Conservation (phyloP, 148 eudicot species). For the Rhododendron simsii region DNA sequence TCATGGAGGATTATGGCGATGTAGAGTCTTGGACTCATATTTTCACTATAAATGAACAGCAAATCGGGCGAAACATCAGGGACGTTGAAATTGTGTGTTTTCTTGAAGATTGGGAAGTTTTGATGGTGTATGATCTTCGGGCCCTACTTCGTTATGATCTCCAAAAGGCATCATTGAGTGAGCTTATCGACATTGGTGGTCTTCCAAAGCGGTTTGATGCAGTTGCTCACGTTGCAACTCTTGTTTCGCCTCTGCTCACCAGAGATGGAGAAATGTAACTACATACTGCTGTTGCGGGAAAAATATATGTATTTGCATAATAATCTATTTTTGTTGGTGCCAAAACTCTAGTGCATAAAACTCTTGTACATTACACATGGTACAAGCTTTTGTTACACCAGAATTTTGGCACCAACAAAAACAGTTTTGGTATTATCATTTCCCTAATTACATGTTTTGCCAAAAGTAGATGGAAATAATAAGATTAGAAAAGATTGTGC, state of each 20-base stretch:
- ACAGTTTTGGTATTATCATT: no score
- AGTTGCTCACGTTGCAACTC: not conserved
- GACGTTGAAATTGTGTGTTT: not conserved
- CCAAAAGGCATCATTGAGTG: not conserved
- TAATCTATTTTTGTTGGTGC: no score
- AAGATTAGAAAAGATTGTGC: no score
- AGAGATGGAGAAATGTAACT: not conserved
- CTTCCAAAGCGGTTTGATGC: not conserved
- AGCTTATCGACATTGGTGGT: not conserved
- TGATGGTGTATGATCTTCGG: not conserved
- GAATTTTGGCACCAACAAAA: no score
- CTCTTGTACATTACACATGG: no score
- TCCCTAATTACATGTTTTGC: not conserved
- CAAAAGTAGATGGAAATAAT: no score
- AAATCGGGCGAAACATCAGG: not conserved
- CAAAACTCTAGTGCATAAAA: no score
- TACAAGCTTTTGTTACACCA: no score
- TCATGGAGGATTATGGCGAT: not conserved
- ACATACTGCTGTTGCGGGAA: no score
- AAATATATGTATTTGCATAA: no score
- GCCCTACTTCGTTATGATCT: not conserved
- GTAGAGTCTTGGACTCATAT: not conserved
- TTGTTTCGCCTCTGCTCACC: not conserved
- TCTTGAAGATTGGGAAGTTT: not conserved
- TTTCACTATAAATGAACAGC: not conserved